A percentile compares a stretch with the other conserved stretches of the same genome.
Conservation (phyloP, 495 filamentous ascomycete genomes). For the Aspergillus coremiiformis region DNA sequence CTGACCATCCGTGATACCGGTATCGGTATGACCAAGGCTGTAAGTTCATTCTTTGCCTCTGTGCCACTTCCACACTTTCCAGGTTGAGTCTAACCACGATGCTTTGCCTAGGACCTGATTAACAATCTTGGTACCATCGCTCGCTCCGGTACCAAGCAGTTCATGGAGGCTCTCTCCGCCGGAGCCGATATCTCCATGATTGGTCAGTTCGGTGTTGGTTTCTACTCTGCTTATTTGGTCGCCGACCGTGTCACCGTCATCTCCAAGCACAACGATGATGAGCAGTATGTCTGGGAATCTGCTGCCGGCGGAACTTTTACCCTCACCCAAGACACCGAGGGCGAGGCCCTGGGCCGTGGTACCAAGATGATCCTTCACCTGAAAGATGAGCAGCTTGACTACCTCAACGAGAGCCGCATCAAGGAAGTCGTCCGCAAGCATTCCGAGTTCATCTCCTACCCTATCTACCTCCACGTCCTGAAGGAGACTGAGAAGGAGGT, state of each 20-base stretch:
- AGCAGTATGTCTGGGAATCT: slow-evolving; percentile 99
- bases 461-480: slow-evolving; percentile 97
- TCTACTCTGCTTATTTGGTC: slow-evolving; percentile 99
- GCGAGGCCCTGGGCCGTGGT: slow-evolving; percentile 84
- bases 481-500: slow-evolving; percentile 99
- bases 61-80: not conserved
- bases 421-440: slow-evolving; percentile 99
- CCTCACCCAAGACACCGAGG: slow-evolving; percentile 82
- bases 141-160: slow-evolving; percentile 98
- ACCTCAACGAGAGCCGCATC: slow-evolving; percentile 97
- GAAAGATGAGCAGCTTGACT: slow-evolving; percentile 98
- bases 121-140: slow-evolving; percentile 99
- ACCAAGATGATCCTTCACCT: slow-evolving; percentile 97
- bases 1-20: slow-evolving; percentile 94
- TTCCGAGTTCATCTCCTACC: slow-evolving; percentile 99
- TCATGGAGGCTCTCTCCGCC: slow-evolving; percentile 98
- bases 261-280: slow-evolving; percentile 99
- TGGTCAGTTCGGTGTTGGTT: slow-evolving; percentile 99
- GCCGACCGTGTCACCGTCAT: slow-evolving; percentile 92
- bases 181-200: slow-evolving; percentile 99
- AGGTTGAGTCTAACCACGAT: slow-evolving; percentile 1
- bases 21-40: slow-evolving; percentile 99
- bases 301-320: slow-evolving; percentile 96
- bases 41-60: slow-evolving; percentile 45
- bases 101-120: slow-evolving; percentile 69